These are phyloP conservation scores for Colletotrichum plurivorum DNA, from an alignment of 2,329 filamentous ascomycete species.

Conservation along the genomic window DNA sequence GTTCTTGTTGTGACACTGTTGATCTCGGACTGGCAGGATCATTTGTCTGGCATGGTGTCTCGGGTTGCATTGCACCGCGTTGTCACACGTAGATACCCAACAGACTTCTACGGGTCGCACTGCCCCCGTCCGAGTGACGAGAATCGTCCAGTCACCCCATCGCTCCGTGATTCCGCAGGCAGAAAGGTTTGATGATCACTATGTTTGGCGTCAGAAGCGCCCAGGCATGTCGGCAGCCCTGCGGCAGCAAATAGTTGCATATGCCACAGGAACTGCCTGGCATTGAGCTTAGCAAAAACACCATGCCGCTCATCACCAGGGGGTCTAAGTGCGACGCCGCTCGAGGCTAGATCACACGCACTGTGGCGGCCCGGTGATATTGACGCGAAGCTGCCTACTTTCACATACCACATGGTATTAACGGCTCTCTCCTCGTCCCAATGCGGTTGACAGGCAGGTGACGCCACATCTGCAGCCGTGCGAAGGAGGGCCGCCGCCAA, in stretches of 20 bases:
- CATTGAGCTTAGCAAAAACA: too few species aligned
- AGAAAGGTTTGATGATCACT: not conserved
- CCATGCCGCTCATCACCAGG: too few species aligned
- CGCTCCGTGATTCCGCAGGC: not conserved
- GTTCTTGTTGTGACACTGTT: too few species aligned
- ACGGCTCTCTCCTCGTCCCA: slow-evolving; percentile 4
- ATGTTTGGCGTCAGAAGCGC: not conserved
- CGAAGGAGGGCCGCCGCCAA: not conserved
- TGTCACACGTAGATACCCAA: slow-evolving; percentile 21
- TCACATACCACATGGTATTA: too few species aligned
- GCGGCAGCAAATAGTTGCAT: not conserved
- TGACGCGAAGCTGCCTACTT: not conserved
- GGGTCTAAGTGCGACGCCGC: not conserved
- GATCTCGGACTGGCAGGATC: not conserved
- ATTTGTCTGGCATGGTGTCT: not conserved
- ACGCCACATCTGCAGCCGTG: not conserved
- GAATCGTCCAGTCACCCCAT: not conserved
- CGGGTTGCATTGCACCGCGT: not conserved
- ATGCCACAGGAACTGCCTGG: too few species aligned
- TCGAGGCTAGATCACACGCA: not conserved
- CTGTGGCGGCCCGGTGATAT: slow-evolving; percentile 8
- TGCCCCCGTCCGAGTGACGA: not conserved
- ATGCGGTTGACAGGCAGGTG: not conserved
- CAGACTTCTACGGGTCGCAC: slow-evolving; percentile 7
- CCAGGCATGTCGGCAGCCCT: not conserved